Evolutionary conservation across 1,139 yeast species (phyloP).

Genomic region (Saccharomyces hybrid): DNA sequence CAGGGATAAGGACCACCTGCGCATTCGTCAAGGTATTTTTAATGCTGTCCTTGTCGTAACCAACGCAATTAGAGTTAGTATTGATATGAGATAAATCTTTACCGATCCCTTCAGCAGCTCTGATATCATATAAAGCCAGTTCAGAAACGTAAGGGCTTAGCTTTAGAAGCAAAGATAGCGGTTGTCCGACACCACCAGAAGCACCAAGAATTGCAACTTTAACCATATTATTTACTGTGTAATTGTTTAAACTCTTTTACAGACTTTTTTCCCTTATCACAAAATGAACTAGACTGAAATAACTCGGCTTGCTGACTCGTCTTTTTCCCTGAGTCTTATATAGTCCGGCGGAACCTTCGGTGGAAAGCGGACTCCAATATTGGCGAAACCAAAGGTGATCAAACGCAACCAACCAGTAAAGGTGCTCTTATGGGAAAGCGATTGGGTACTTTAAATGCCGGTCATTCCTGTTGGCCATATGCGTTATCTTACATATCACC

Average conservation of each 20-base stretch:
- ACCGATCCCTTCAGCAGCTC: slow-evolving; percentile 64
- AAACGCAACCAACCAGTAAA: background rate
- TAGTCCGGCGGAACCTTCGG: background rate
- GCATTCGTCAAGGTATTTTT: slow-evolving; percentile 46
- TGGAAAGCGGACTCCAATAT: background rate
- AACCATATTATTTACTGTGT: slow-evolving; percentile 33
- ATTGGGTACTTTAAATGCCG: too few relatives aligned
- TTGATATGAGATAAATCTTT: slow-evolving; percentile 68
- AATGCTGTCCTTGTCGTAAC: slow-evolving; percentile 45
- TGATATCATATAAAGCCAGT: slow-evolving; percentile 58
- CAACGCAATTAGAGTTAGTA: slow-evolving; percentile 35
- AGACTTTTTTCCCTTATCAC: background rate
- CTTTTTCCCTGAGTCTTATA: background rate
- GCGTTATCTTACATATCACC: too few relatives aligned
- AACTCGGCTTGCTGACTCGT: background rate
- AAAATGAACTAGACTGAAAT: too few relatives aligned
- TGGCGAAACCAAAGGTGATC: background rate
- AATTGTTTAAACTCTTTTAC: background rate
- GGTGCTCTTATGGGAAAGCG: too few relatives aligned
- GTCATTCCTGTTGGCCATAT: too few relatives aligned
- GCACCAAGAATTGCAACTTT: slow-evolving; percentile 74
- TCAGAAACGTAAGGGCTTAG: slow-evolving; percentile 48
- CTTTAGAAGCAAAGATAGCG: slow-evolving; percentile 58
- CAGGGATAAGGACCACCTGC: slow-evolving; percentile 63
- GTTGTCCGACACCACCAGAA: slow-evolving; percentile 79